Percentiles rank a stretch among this genome's conserved stretches.
Evolutionary conservation across 192 early-diverging fungal genomes (phyloP).

Genomic region (Chytriomyces sp.): DNA sequence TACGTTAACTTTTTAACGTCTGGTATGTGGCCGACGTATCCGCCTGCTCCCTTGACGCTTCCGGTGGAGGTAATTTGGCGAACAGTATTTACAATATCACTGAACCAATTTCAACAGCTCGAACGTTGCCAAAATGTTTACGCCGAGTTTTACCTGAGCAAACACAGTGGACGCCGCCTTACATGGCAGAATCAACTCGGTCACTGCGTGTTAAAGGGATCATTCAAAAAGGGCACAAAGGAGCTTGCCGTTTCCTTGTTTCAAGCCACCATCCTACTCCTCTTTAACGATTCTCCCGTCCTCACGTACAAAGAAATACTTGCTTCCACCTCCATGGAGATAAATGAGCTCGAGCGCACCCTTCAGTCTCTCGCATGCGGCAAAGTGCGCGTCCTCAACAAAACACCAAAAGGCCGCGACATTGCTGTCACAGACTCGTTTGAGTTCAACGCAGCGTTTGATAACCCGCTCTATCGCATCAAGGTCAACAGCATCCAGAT

Average conservation of each 20-base stretch:
- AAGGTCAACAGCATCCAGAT: conserved; percentile 55
- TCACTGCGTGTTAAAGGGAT: conserved; percentile 66
- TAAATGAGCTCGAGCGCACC: conserved; percentile 75
- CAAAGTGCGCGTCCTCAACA: conserved; percentile 44
- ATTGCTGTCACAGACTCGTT: background rate
- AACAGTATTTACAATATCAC: background rate
- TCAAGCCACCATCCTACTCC: conserved; percentile 51
- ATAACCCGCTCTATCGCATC: conserved; percentile 51
- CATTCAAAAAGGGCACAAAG: conserved; percentile 57
- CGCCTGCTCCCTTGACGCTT: conserved; percentile 67
- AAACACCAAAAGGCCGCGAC: conserved; percentile 30
- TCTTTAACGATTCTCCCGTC: conserved; percentile 63
- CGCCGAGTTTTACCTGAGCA: conserved; percentile 75
- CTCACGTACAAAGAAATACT: conserved; percentile 70
- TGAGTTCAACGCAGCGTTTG: conserved; percentile 38
- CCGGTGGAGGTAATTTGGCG: conserved; percentile 64
- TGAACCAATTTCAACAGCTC: conserved; percentile 42
- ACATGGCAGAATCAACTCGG: conserved; percentile 88
- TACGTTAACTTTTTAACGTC: conserved; percentile 81
- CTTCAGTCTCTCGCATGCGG: conserved; percentile 88
- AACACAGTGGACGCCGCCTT: conserved; percentile 78
- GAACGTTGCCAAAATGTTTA: conserved; percentile 63
- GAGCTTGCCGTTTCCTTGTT: conserved; percentile 55
- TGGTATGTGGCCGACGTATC: conserved; percentile 92
- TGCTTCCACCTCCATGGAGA: conserved; percentile 69